Evolutionary conservation across 306 rosid genomes (phyloP).

Genomic region (Quercus rubra): DNA sequence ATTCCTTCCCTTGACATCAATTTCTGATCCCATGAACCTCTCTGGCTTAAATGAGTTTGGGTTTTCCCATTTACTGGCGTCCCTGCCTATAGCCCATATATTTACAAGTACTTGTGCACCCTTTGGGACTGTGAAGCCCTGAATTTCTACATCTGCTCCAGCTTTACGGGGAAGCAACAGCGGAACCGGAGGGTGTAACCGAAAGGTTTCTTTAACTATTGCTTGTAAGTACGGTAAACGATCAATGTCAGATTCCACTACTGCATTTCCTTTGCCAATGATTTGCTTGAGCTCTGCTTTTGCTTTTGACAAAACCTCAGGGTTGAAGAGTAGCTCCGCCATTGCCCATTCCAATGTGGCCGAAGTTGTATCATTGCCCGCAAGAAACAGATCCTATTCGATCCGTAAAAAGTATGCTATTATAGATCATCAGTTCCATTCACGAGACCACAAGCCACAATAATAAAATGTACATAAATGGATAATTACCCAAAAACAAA

Average conservation of each 20-base stretch:
- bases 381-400: slow-evolving; percentile 13
- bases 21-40: background rate
- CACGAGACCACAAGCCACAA: background rate
- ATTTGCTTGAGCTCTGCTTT: slow-evolving; percentile 6
- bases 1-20: slow-evolving; percentile 11
- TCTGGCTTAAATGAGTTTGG: slow-evolving; percentile 46
- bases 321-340: slow-evolving; percentile 25
- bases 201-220: slow-evolving; percentile 26
- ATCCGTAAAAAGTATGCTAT: no score
- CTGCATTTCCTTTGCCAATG: slow-evolving; percentile 17
- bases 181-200: slow-evolving; percentile 14
- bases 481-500: background rate
- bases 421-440: background rate
- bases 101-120: slow-evolving; percentile 29
- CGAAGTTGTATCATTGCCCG: slow-evolving; percentile 25
- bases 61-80: slow-evolving; percentile 37
- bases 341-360: slow-evolving; percentile 31
- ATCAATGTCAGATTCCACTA: slow-evolving; percentile 17
- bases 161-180: slow-evolving; percentile 22
- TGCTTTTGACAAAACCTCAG: slow-evolving; percentile 14
- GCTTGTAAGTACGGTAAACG: slow-evolving; percentile 30
- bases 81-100: slow-evolving; percentile 47
- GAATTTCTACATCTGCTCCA: slow-evolving; percentile 2
- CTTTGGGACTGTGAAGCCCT: slow-evolving; percentile 7
- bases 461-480: background rate